Evolutionary conservation across 2,329 filamentous ascomycete species (phyloP).

Genomic region (Podosphaera xanthii): DNA sequence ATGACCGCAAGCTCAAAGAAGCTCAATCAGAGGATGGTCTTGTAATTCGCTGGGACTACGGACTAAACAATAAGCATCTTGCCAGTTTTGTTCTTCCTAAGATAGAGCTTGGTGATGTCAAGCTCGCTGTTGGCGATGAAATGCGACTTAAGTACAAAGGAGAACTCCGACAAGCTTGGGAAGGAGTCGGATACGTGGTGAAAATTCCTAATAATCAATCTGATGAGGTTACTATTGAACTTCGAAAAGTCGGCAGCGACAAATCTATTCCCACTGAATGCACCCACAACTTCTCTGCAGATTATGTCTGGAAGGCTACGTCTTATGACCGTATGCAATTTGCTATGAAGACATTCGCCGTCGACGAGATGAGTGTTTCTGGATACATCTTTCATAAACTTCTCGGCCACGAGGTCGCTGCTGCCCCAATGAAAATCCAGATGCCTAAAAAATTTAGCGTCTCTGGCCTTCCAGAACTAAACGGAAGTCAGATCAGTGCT

Average conservation of each 20-base stretch:
- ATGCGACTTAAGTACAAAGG: constrained; percentile 96
- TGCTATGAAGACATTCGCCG: constrained; percentile 96
- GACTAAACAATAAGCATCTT: constrained; percentile 90
- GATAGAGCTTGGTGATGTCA: constrained; percentile 91
- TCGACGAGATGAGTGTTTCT: constrained; percentile 95
- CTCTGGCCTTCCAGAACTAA: constrained; percentile 80
- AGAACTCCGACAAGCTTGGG: constrained; percentile 78
- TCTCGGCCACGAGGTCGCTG: constrained; percentile 80
- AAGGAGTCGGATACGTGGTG: constrained; percentile 94
- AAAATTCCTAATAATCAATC: constrained; percentile 99
- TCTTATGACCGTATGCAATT: constrained; percentile 98
- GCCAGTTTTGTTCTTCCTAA: constrained; percentile 92
- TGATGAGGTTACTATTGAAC: constrained; percentile 85
- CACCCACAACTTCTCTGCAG: constrained; percentile 92
- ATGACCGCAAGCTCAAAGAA: constrained; percentile 96
- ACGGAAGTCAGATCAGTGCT: constrained; percentile 84
- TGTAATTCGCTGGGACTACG: constrained; percentile 81
- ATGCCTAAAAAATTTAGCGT: constrained; percentile 95
- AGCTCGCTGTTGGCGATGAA: constrained; percentile 90
- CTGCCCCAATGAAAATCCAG: constrained; percentile 85
- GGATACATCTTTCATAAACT: constrained; percentile 97
- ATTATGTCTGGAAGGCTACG: constrained; percentile 98
- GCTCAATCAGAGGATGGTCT: constrained; percentile 94
- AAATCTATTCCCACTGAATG: constrained; percentile 91
- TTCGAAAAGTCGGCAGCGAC: constrained; percentile 85